phyloP scores from a whole-genome alignment of 2,329 filamentous ascomycete species.

The Diaporthe ampelina region DNA sequence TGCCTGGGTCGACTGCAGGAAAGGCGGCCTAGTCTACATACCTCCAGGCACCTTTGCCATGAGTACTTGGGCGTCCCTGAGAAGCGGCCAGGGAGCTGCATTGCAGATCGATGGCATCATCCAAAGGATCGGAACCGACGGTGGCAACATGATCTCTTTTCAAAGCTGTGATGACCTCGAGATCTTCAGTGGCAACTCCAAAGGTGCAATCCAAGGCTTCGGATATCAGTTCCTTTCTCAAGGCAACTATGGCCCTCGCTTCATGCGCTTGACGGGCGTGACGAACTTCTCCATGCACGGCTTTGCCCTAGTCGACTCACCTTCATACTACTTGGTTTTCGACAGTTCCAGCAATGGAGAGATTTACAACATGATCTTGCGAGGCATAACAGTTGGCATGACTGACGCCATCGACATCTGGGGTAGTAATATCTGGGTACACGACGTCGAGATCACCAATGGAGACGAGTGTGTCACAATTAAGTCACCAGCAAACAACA shows the following conservation, averaged over 20 bases:
- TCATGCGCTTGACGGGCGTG: conserved; percentile 59
- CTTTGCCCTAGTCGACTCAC: conserved; percentile 58
- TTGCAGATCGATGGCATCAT: conserved; percentile 57
- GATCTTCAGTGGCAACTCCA: conserved; percentile 56
- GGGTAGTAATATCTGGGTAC: conserved; percentile 67
- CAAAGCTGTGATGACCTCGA: conserved; percentile 57
- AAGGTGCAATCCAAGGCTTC: conserved; percentile 63
- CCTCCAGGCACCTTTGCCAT: conserved; percentile 43
- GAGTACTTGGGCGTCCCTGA: conserved; percentile 40
- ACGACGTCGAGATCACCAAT: conserved; percentile 71
- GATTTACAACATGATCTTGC: conserved; percentile 64
- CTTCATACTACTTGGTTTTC: conserved; percentile 61
- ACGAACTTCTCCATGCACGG: conserved; percentile 63
- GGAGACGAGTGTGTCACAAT: conserved; percentile 73
- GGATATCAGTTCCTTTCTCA: conserved; percentile 59
- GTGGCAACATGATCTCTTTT: conserved; percentile 44
- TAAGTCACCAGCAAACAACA: conserved; percentile 63
- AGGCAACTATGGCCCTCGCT: conserved; percentile 54
- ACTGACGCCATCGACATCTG: conserved; percentile 70
- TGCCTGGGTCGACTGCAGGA: conserved; percentile 65
- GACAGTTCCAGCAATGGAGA: conserved; percentile 62
- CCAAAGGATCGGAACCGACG: conserved; percentile 42
- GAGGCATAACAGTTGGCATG: conserved; percentile 60
- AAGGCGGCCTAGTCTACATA: conserved; percentile 54
- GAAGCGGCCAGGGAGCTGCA: conserved; percentile 38